Percentiles rank a stretch among this genome's conserved stretches.
These are phyloP conservation scores for Besnoitia besnoiti DNA, from an alignment of 169 alveolate species.

Conservation along the genomic window DNA sequence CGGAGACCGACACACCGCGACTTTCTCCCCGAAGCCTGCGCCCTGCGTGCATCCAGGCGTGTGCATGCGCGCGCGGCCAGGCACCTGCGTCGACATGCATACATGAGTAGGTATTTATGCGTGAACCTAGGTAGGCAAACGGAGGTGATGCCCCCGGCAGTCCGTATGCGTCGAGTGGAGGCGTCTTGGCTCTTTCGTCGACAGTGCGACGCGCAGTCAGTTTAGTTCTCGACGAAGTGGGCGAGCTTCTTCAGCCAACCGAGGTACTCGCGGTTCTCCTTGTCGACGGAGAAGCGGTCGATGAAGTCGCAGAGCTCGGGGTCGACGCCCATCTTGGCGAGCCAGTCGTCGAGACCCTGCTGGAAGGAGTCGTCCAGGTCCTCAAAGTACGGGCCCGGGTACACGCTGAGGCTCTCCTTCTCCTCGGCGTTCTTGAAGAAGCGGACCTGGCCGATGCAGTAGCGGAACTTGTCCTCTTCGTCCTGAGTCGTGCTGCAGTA, in stretches of 20 bases:
- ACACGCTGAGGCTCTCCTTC: conserved; percentile 67
- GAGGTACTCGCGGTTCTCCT: conserved; percentile 74
- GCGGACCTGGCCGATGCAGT: conserved; percentile 80
- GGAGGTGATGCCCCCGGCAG: too few relatives aligned
- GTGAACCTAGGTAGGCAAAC: too few relatives aligned
- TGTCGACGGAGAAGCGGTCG: conserved; percentile 88
- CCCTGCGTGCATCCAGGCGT: too few relatives aligned
- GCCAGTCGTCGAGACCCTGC: conserved; percentile 79
- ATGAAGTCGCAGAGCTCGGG: conserved; percentile 88
- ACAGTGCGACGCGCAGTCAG: too few relatives aligned
- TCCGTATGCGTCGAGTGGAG: too few relatives aligned
- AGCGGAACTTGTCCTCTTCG: conserved; percentile 82
- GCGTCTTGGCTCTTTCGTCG: too few relatives aligned
- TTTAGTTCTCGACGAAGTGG: conserved; percentile 23
- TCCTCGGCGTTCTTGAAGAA: conserved; percentile 63
- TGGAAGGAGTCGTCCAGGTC: conserved; percentile 90
- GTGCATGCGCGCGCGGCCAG: too few relatives aligned
- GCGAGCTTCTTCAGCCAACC: conserved; percentile 61
- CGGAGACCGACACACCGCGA: too few relatives aligned
- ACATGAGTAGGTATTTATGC: too few relatives aligned
- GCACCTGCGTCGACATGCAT: too few relatives aligned
- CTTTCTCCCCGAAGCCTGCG: too few relatives aligned
- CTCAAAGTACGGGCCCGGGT: conserved; percentile 93
- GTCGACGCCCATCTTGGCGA: conserved; percentile 81
- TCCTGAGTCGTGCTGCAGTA: conserved; percentile 87